Evolutionary conservation across 2,329 filamentous ascomycete genomes (phyloP), one percentile per base, ranked within the genome.

Genomic region (Pyricularia pennisetigena): DNA sequence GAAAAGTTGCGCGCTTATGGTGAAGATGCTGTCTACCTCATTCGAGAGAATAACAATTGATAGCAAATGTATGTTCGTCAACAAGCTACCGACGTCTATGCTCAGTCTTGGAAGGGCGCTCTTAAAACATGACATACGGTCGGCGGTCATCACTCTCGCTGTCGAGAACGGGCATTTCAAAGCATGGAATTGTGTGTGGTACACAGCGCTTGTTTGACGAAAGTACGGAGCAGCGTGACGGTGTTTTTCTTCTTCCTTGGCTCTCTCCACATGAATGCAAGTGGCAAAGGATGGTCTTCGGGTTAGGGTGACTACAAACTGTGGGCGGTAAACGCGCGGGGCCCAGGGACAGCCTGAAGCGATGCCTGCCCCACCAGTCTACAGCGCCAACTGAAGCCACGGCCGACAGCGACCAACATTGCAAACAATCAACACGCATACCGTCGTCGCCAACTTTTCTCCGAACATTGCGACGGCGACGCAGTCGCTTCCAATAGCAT

Each of bases 401-500:
- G 62, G 59, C 59, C 28, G 59, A 62, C 59, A 62, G 23, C 12
- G 62, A 24, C 63, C 29, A 64, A 24, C 63, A n/a, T n/a, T 20
- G n/a, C 29, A 64, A 26, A 10, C 28, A 9, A 32, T 23, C 41
- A 59, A 57, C 41, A 57, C 30, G 23, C 41, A 59, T 54, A 57
- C 26, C 24, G 65, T 59, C 26, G 41, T 30, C 65, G 35, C 35
- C 24, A 66, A 29, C 9, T 28, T 35, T 16, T 28, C 41, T 41
- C 65, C 16, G 12, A 12, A 57, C 9, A 66, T 30, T 41, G 65
- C 65, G 65, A 66, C 65, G 65, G 65, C 65, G 65, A 66, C 65
- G 65, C 64, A 68, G 69, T 61, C 65, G 65, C 41, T 54, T 28
- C 10, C 65, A 20, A 66, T 71, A 77, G 75, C 77, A 99, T 99